Evolutionary conservation across 2,329 filamentous ascomycete genomes (phyloP).

Genomic region (Xylariales sp.): DNA sequence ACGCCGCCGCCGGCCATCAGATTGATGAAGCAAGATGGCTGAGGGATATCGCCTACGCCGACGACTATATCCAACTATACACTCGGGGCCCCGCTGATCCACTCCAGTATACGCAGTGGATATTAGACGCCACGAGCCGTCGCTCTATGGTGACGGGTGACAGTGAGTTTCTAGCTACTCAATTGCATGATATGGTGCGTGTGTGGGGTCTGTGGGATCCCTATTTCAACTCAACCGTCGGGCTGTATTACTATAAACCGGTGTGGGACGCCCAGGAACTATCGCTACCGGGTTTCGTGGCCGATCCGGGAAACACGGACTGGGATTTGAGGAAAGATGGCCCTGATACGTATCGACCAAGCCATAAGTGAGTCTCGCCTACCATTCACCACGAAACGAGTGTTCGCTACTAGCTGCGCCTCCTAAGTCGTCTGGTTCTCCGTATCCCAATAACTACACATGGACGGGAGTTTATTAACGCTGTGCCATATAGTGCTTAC

Average conservation of each 20-base stretch:
- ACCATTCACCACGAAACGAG: background rate
- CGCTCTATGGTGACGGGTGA: slow-evolving; percentile 55
- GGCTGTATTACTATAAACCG: slow-evolving; percentile 57
- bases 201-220: slow-evolving; percentile 55
- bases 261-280: slow-evolving; percentile 58
- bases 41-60: slow-evolving; percentile 52
- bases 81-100: slow-evolving; percentile 53
- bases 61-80: slow-evolving; percentile 55
- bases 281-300: slow-evolving; percentile 55
- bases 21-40: slow-evolving; percentile 56
- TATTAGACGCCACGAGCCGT: slow-evolving; percentile 51
- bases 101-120: slow-evolving; percentile 54
- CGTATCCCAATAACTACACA: background rate
- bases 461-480: background rate
- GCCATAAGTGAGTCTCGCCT: slow-evolving; percentile 49
- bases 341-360: slow-evolving; percentile 56
- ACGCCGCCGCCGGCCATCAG: slow-evolving; percentile 54
- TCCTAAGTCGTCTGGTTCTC: background rate
- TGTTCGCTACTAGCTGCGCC: background rate
- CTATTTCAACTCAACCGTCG: slow-evolving; percentile 50
- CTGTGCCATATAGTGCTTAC: slow-evolving; percentile 46
- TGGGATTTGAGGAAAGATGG: slow-evolving; percentile 51
- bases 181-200: slow-evolving; percentile 55
- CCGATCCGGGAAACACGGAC: slow-evolving; percentile 49
- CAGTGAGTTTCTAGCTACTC: slow-evolving; percentile 50